Conservation (phyloP, 495 filamentous ascomycete species). For the Penicillium goetzii region DNA sequence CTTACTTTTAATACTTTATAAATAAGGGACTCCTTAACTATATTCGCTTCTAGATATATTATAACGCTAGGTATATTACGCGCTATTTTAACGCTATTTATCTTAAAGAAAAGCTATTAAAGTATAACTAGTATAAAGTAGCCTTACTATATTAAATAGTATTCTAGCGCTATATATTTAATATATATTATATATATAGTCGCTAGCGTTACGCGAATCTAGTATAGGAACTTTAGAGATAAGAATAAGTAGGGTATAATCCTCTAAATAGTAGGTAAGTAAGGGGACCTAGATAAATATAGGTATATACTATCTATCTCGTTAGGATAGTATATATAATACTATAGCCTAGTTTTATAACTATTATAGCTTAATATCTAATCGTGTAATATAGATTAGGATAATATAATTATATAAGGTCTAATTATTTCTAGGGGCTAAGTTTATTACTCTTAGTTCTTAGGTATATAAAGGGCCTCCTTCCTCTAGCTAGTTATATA, state of each 20-base stretch:
- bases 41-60: conserved; percentile 16
- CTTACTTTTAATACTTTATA: conserved; percentile 17
- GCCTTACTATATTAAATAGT: conserved; percentile 20
- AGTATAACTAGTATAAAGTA: conserved; percentile 24
- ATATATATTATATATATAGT: conserved; percentile 23
- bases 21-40: conserved; percentile 10
- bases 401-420: not conserved
- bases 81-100: conserved; percentile 17
- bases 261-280: not conserved
- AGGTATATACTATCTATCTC: conserved; percentile 8
- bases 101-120: conserved; percentile 18
- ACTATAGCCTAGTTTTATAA: conserved; percentile 8
- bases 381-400: conserved; percentile 1
- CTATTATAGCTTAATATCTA: conserved; percentile 6
- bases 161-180: conserved; percentile 21
- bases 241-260: conserved; percentile 12
- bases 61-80: conserved; percentile 11
- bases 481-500: conserved; percentile 12
- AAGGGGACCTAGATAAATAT: not conserved
- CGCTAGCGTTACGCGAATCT: conserved; percentile 21
- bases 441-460: not conserved
- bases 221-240: conserved; percentile 12
- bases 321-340: conserved; percentile 3
- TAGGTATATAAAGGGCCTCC: conserved; percentile 16
- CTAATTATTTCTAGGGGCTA: not conserved